Percentiles rank a stretch among this genome's conserved stretches.
Conservation (phyloP, 2,329 filamentous ascomycete species). For the Fusarium sp. region DNA sequence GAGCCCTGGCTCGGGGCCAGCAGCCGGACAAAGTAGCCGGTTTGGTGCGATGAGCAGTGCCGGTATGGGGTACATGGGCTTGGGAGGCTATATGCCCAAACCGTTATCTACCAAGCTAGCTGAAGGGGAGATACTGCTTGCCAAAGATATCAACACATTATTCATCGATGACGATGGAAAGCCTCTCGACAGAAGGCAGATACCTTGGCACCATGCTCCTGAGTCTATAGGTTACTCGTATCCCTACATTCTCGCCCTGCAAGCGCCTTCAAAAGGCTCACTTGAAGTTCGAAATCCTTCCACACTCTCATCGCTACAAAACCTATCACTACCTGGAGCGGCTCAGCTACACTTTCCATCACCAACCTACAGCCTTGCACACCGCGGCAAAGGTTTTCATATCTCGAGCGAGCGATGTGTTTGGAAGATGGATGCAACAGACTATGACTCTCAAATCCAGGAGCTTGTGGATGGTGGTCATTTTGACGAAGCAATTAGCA, state of each 20-base stretch:
- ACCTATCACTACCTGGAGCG: constrained; percentile 82
- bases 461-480: constrained; percentile 78
- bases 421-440: constrained; percentile 94
- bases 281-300: constrained; percentile 94
- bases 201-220: constrained; percentile 91
- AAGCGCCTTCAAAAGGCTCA: constrained; percentile 82
- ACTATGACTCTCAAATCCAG: constrained; percentile 90
- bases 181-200: constrained; percentile 82
- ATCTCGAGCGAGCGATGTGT: constrained; percentile 91
- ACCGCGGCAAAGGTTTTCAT: constrained; percentile 95
- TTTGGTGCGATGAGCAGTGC: constrained; percentile 86
- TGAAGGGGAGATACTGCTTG: constrained; percentile 88
- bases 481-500: constrained; percentile 91
- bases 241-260: constrained; percentile 90
- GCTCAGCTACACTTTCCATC: constrained; percentile 90
- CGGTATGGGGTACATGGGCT: constrained; percentile 96
- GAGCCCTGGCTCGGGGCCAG: constrained; percentile 77
- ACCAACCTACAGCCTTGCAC: constrained; percentile 91
- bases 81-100: constrained; percentile 90
- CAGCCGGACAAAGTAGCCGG: constrained; percentile 72
- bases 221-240: constrained; percentile 97
- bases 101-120: constrained; percentile 85
- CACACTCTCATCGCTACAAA: constrained; percentile 89
- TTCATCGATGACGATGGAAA: constrained; percentile 90
- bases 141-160: constrained; percentile 96